phyloP scores from a whole-genome alignment of 805 yeast genomes.

The Clavispora vitiphila region DNA sequence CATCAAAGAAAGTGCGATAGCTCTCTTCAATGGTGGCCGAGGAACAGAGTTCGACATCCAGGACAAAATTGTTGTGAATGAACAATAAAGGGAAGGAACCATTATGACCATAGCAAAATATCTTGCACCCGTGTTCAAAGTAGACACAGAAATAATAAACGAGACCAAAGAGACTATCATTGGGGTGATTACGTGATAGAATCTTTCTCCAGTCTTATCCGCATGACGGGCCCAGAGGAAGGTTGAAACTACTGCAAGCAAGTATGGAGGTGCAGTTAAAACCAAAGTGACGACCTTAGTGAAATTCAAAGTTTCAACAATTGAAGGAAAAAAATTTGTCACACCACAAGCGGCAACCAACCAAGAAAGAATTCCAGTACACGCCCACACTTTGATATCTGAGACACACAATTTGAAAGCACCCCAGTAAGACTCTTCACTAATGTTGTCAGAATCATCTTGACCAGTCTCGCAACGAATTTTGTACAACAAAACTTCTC shows the following conservation, averaged over 20 bases:
- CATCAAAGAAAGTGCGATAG: slow-evolving; percentile 52
- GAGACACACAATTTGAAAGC: slow-evolving; percentile 32
- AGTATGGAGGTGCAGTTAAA: slow-evolving; percentile 57
- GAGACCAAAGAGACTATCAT: slow-evolving; percentile 38
- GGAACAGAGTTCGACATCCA: slow-evolving; percentile 56
- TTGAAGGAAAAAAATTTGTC: slow-evolving; percentile 57
- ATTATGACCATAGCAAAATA: slow-evolving; percentile 57
- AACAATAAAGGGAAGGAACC: slow-evolving; percentile 52
- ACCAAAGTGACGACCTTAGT: slow-evolving; percentile 46
- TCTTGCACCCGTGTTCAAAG: slow-evolving; percentile 51
- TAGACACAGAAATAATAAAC: slow-evolving; percentile 45
- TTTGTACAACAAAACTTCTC: slow-evolving; percentile 39
- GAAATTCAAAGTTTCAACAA: slow-evolving; percentile 52
- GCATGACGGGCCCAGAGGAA: slow-evolving; percentile 53
- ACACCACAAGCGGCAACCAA: slow-evolving; percentile 58
- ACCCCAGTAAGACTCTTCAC: slow-evolving; percentile 31
- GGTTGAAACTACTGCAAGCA: slow-evolving; percentile 46
- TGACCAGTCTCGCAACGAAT: slow-evolving; percentile 37
- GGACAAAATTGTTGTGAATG: slow-evolving; percentile 47
- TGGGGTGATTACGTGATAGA: slow-evolving; percentile 44
- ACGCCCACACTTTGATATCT: slow-evolving; percentile 45
- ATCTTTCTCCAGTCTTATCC: slow-evolving; percentile 51
- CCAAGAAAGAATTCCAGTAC: slow-evolving; percentile 40
- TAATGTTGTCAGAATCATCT: slow-evolving; percentile 32
- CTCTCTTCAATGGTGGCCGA: slow-evolving; percentile 56